Evolutionary conservation across 2,329 filamentous ascomycete genomes (phyloP).

Genomic region (Penicillium sp.): DNA sequence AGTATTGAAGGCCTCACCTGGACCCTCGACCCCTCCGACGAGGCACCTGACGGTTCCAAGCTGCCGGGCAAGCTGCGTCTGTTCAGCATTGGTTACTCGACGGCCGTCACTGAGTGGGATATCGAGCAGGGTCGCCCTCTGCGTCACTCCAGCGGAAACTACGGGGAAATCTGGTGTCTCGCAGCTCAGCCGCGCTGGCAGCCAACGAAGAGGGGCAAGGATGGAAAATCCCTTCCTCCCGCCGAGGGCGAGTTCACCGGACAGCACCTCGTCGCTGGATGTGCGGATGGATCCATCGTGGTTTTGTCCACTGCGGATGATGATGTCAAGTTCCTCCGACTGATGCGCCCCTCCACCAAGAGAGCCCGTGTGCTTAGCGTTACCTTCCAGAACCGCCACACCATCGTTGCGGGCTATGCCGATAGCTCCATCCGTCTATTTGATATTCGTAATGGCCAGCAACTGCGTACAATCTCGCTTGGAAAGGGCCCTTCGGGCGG

Average conservation of each 20-base stretch:
- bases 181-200: conserved; percentile 69
- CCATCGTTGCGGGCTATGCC: conserved; percentile 86
- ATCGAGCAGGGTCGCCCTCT: conserved; percentile 71
- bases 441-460: conserved; percentile 72
- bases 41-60: conserved; percentile 51
- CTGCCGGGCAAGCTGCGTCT: conserved; percentile 71
- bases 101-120: conserved; percentile 92
- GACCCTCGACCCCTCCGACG: conserved; percentile 78
- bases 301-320: conserved; percentile 81
- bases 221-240: conserved; percentile 33
- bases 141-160: conserved; percentile 82
- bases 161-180: conserved; percentile 96
- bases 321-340: conserved; percentile 72
- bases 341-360: conserved; percentile 73
- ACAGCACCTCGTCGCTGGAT: conserved; percentile 76
- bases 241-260: conserved; percentile 40
- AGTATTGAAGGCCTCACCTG: conserved; percentile 88
- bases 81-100: conserved; percentile 94
- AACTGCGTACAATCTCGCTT: conserved; percentile 77
- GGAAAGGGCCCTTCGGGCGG: conserved; percentile 73
- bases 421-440: conserved; percentile 92
- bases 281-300: conserved; percentile 83
- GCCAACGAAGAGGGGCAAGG: conserved; percentile 33
- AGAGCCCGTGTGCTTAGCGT: conserved; percentile 87
- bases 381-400: conserved; percentile 77